These are phyloP conservation scores for Candida orba DNA, from an alignment of 805 yeast genomes.

Conservation along the genomic window DNA sequence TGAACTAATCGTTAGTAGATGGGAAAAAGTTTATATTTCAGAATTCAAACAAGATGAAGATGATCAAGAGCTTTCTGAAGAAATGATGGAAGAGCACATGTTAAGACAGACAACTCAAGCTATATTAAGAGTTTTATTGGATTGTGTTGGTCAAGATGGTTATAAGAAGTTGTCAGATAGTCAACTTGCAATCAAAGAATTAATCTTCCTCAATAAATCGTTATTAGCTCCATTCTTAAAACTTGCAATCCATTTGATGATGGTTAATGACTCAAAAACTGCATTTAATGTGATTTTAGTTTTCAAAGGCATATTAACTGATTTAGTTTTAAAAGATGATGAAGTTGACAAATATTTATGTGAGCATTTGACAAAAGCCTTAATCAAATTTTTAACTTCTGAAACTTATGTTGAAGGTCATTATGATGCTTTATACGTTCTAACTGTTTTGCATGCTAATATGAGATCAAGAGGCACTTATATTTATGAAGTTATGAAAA, in stretches of 20 bases:
- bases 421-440: slow-evolving; percentile 84
- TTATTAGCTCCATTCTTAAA: slow-evolving; percentile 74
- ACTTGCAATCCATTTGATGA: slow-evolving; percentile 67
- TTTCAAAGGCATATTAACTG: slow-evolving; percentile 64
- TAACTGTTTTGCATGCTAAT: slow-evolving; percentile 72
- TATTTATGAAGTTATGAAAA: slow-evolving; percentile 55
- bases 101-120: slow-evolving; percentile 90
- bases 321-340: slow-evolving; percentile 59
- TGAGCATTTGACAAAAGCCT: slow-evolving; percentile 60
- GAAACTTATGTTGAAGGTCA: slow-evolving; percentile 81
- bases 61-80: slow-evolving; percentile 87
- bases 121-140: slow-evolving; percentile 79
- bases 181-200: slow-evolving; percentile 56
- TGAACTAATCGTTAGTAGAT: slow-evolving; percentile 59
- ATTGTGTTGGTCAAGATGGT: slow-evolving; percentile 75
- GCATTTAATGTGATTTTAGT: slow-evolving; percentile 84
- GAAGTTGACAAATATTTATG: slow-evolving; percentile 61
- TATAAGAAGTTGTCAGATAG: slow-evolving; percentile 41
- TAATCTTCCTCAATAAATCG: slow-evolving; percentile 56
- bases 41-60: slow-evolving; percentile 33
- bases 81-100: slow-evolving; percentile 96
- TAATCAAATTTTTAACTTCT: slow-evolving; percentile 61
- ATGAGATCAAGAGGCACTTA: slow-evolving; percentile 61
- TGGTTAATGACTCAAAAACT: slow-evolving; percentile 85
- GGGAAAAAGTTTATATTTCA: slow-evolving; percentile 59